phyloP scores from a whole-genome alignment of 352 stramenopile genomes.

The Saprolegnia parasitica region DNA sequence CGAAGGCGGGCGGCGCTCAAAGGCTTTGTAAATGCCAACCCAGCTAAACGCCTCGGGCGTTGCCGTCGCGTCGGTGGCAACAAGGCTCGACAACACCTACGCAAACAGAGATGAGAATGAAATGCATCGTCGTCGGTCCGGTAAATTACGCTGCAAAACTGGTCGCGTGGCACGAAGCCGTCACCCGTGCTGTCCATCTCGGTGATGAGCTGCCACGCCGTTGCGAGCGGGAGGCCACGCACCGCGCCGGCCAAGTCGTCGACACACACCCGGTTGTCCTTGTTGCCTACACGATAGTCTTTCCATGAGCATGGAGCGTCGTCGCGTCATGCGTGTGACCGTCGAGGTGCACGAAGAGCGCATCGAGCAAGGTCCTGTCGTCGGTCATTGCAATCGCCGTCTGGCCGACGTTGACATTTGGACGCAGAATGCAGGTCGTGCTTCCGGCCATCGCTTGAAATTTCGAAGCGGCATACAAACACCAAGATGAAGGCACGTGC shows the following conservation, averaged over 20 bases:
- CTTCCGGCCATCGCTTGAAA: neutral
- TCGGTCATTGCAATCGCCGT: neutral
- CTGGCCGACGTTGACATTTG: neutral
- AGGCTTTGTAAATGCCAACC: constrained; percentile 8
- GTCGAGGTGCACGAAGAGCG: constrained; percentile 19
- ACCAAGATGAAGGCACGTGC: neutral
- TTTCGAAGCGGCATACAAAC: neutral
- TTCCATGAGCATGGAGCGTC: neutral
- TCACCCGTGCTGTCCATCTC: constrained; percentile 20
- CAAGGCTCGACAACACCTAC: neutral
- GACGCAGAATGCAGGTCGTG: neutral
- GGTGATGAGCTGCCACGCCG: constrained; percentile 18
- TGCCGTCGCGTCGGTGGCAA: neutral
- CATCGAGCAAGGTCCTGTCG: neutral
- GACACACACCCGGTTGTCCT: constrained; percentile 4
- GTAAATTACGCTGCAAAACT: neutral
- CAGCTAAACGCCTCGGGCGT: neutral
- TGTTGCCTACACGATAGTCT: constrained; percentile 1
- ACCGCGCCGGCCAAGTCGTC: constrained; percentile 7
- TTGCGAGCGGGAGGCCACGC: constrained; percentile 2
- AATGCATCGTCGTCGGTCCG: neutral
- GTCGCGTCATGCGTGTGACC: neutral
- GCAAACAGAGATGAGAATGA: no score
- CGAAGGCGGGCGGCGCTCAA: neutral
- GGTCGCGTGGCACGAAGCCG: neutral